These are phyloP conservation scores for Hypoxylon trugodes DNA, from an alignment of 495 filamentous ascomycete species.

Conservation along the genomic window DNA sequence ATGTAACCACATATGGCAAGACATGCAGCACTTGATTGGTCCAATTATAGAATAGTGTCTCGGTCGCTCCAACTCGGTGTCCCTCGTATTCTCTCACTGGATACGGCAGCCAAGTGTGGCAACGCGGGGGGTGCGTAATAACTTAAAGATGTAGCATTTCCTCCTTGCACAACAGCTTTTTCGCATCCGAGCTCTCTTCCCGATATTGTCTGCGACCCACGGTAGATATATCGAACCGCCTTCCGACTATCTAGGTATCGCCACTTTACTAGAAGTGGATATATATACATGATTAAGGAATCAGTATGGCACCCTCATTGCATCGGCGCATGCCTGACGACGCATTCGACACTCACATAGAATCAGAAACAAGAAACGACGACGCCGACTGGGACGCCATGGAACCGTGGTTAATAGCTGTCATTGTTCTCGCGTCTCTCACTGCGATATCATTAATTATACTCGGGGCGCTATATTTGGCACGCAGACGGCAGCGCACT, in stretches of 20 bases:
- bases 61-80: slow-evolving; percentile 12
- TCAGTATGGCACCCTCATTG: slow-evolving; percentile 29
- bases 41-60: slow-evolving; percentile 32
- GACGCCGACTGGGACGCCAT: neutral
- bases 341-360: slow-evolving; percentile 7
- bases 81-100: slow-evolving; percentile 27
- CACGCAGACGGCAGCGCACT: slow-evolving; percentile 37
- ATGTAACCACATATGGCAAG: slow-evolving; percentile 28
- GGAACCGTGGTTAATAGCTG: slow-evolving; percentile 46
- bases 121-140: slow-evolving; percentile 7
- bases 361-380: slow-evolving; percentile 1
- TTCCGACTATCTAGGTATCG: slow-evolving; percentile 1
- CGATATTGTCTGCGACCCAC: neutral
- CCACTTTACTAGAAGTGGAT: neutral
- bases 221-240: slow-evolving; percentile 3
- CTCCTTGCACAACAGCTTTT: neutral
- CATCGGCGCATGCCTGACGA: slow-evolving; percentile 10
- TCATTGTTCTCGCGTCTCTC: slow-evolving; percentile 42
- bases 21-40: slow-evolving; percentile 23
- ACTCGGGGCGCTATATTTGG: slow-evolving; percentile 30
- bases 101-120: neutral
- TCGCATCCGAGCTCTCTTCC: neutral
- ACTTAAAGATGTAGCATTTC: slow-evolving; percentile 20
- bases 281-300: slow-evolving; percentile 4
- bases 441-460: slow-evolving; percentile 35